phyloP scores from a whole-genome alignment of 169 alveolate species.

The Plasmodium gallinaceum region DNA sequence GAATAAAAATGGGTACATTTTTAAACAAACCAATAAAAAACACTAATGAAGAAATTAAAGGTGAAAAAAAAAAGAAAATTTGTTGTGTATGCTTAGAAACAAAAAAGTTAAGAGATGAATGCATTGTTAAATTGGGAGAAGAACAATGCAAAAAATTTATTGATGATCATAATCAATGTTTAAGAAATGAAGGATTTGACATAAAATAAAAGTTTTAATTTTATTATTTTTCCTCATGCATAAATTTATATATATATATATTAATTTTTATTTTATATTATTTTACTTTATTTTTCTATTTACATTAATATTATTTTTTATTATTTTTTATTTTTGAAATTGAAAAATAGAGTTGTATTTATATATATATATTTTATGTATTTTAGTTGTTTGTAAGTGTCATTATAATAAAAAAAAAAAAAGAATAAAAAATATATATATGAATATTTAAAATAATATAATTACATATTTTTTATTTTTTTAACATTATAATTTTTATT shows the following conservation, averaged over 20 bases:
- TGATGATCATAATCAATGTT: constrained; percentile 84
- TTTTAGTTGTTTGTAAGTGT: no score
- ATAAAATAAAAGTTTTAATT: constrained; percentile 28
- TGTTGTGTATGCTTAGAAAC: constrained; percentile 87
- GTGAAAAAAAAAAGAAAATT: constrained; percentile 62
- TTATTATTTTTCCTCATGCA: background rate
- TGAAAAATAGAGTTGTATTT: no score
- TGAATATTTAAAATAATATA: no score
- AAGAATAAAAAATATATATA: no score
- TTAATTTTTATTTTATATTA: no score
- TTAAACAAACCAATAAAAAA: constrained; percentile 25
- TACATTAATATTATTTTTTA: no score
- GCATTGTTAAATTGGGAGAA: constrained; percentile 82
- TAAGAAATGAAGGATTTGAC: constrained; percentile 83
- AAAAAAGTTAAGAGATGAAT: constrained; percentile 83
- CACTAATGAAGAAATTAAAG: constrained; percentile 38
- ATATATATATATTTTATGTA: no score
- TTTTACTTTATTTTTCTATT: no score
- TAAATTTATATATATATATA: background rate
- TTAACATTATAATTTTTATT: no score
- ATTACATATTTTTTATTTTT: no score
- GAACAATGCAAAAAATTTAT: constrained; percentile 79
- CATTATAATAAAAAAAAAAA: no score
- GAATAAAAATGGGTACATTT: constrained; percentile 28
- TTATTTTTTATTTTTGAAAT: no score